phyloP scores from a whole-genome alignment of 176 grass and related monocot species.

The Avena insularis region DNA sequence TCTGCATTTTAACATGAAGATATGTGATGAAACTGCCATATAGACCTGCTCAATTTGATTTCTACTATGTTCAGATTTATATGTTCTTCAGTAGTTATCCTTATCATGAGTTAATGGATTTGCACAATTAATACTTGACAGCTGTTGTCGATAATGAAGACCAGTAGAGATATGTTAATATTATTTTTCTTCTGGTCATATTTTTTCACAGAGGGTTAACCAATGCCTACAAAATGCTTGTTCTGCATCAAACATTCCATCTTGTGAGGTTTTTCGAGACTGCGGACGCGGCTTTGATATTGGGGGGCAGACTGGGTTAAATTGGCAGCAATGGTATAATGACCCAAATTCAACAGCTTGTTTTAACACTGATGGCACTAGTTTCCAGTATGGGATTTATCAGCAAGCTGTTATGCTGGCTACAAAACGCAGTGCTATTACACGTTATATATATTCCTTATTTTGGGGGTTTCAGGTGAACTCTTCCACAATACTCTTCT shows the following conservation, averaged over 20 bases:
- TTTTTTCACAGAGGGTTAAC: constrained; percentile 86
- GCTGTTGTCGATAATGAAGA: background rate
- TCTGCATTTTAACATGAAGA: constrained; percentile 9
- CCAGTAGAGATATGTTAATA: background rate
- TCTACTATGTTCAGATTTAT: background rate
- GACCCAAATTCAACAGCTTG: constrained; percentile 58
- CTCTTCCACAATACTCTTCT: background rate
- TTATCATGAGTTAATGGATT: background rate
- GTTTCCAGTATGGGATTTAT: constrained; percentile 92
- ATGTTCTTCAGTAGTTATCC: background rate
- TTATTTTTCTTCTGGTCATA: constrained; percentile 15
- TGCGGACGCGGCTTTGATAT: constrained; percentile 54
- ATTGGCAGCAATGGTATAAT: constrained; percentile 54
- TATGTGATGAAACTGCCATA: constrained; percentile 4
- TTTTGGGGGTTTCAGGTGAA: constrained; percentile 97
- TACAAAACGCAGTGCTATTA: constrained; percentile 65
- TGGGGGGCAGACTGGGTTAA: constrained; percentile 17
- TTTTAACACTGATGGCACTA: constrained; percentile 46
- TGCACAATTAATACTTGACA: background rate
- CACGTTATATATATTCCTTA: constrained; percentile 85
- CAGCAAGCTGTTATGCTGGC: constrained; percentile 70
- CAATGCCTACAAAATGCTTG: constrained; percentile 83
- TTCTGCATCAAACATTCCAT: constrained; percentile 38
- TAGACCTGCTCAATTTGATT: background rate
- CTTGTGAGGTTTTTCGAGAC: constrained; percentile 65